Percentiles rank a stretch among this genome's conserved stretches.
Conservation (phyloP, 2,329 filamentous ascomycete species). For the Ophiognomonia clavigignenti-juglandacearum region DNA sequence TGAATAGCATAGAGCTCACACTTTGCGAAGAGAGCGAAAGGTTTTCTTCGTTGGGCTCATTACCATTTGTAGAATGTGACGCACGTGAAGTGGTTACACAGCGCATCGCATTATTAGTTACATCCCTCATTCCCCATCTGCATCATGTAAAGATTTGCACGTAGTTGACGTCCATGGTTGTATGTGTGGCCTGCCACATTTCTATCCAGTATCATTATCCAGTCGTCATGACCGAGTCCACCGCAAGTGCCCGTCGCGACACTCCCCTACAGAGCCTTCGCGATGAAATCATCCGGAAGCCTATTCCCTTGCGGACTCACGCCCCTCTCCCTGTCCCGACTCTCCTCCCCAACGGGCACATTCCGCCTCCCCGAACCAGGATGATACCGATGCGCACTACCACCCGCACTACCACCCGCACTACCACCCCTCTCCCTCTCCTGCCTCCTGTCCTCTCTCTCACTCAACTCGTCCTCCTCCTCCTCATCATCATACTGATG, state of each 20-base stretch:
- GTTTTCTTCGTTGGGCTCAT: too few species aligned
- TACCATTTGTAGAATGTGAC: too few species aligned
- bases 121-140: too few species aligned
- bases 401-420: neutral
- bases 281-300: constrained; percentile 13
- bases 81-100: too few species aligned
- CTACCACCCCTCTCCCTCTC: constrained; percentile 7
- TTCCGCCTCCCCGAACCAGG: constrained; percentile 10
- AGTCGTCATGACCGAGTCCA: too few species aligned
- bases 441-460: constrained; percentile 11
- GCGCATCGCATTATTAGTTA: too few species aligned
- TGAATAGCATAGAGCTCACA: too few species aligned
- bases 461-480: constrained; percentile 6
- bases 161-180: too few species aligned
- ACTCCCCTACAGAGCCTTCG: constrained; percentile 3
- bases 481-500: neutral
- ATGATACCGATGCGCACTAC: constrained; percentile 10
- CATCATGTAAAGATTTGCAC: too few species aligned
- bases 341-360: neutral
- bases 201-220: neutral
- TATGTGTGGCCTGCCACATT: neutral
- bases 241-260: neutral
- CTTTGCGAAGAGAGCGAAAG: too few species aligned
- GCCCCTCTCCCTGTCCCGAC: too few species aligned
- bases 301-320: too few species aligned